Percentiles rank a stretch among this genome's conserved stretches.
Evolutionary conservation across 805 yeast genomes (phyloP).

Genomic region (Saturnispora mendoncae): DNA sequence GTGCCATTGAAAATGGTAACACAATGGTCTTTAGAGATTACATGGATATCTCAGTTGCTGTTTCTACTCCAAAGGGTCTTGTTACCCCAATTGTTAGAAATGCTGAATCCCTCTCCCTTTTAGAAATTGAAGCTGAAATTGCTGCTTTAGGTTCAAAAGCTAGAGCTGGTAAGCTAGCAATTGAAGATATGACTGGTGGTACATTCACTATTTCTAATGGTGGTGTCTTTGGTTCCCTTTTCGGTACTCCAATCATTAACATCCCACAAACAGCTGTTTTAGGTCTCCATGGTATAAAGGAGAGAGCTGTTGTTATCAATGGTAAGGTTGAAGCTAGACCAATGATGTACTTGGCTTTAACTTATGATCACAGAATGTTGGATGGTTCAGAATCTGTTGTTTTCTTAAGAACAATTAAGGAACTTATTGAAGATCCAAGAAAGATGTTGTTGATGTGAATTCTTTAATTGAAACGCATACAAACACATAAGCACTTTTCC

Average conservation of each 20-base stretch:
- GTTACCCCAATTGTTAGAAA: conserved; percentile 98
- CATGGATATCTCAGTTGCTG: conserved; percentile 92
- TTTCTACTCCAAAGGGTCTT: conserved; percentile 98
- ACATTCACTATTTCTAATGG: conserved; percentile 98
- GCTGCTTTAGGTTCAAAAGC: conserved; percentile 79
- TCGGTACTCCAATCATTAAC: conserved; percentile 98
- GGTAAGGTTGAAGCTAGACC: conserved; percentile 97
- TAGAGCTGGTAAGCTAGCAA: conserved; percentile 89
- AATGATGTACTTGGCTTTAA: conserved; percentile 98
- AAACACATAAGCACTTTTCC: no score
- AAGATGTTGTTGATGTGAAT: conserved; percentile 67
- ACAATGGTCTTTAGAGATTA: conserved; percentile 94
- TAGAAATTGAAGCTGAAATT: conserved; percentile 87
- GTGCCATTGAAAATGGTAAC: conserved; percentile 84
- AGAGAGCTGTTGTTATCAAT: conserved; percentile 84
- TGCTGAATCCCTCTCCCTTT: conserved; percentile 80
- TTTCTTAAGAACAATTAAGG: conserved; percentile 91
- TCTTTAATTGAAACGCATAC: no score
- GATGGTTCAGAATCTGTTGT: conserved; percentile 99
- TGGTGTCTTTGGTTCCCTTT: conserved; percentile 95
- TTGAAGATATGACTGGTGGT: conserved; percentile 99
- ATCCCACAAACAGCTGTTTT: conserved; percentile 97
- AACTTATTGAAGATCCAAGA: conserved; percentile 97
- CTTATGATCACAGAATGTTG: conserved; percentile 95
- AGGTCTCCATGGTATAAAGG: conserved; percentile 95